Conservation (phyloP, 2,329 filamentous ascomycete species). For the Cladosporium sp. region DNA sequence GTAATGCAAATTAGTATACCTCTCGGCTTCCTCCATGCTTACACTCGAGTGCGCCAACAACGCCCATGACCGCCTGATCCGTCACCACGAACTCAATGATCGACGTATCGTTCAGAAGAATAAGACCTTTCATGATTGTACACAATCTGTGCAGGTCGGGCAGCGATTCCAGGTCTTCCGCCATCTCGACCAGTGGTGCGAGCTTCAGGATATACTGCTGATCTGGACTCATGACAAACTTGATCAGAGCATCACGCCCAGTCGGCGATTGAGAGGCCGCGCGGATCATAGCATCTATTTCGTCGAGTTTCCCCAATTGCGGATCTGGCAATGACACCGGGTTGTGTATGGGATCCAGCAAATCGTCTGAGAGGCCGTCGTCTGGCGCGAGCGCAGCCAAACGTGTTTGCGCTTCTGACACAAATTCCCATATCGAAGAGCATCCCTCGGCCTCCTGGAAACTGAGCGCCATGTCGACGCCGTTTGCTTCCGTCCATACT, state of each 20-base stretch:
- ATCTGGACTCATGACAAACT: conserved; percentile 78
- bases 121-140: conserved; percentile 96
- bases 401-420: conserved; percentile 77
- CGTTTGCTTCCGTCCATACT: conserved; percentile 91
- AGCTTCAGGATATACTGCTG: conserved; percentile 72
- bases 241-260: conserved; percentile 80
- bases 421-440: conserved; percentile 90
- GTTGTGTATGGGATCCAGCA: conserved; percentile 64
- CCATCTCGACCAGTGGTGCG: conserved; percentile 78
- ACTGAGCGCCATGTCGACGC: conserved; percentile 93
- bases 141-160: conserved; percentile 84
- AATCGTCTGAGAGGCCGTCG: conserved; percentile 83
- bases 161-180: conserved; percentile 86
- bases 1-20: conserved; percentile 28
- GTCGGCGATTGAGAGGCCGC: conserved; percentile 67
- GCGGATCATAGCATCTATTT: conserved; percentile 82
- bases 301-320: conserved; percentile 74
- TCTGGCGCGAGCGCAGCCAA: conserved; percentile 59
- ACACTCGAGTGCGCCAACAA: conserved; percentile 92
- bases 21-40: background rate
- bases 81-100: conserved; percentile 94
- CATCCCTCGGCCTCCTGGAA: conserved; percentile 98
- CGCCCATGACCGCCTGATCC: conserved; percentile 82
- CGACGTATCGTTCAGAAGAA: conserved; percentile 86
- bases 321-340: conserved; percentile 72